Conservation (phyloP, 2,329 filamentous ascomycete species). For the Xylaria polymorpha region DNA sequence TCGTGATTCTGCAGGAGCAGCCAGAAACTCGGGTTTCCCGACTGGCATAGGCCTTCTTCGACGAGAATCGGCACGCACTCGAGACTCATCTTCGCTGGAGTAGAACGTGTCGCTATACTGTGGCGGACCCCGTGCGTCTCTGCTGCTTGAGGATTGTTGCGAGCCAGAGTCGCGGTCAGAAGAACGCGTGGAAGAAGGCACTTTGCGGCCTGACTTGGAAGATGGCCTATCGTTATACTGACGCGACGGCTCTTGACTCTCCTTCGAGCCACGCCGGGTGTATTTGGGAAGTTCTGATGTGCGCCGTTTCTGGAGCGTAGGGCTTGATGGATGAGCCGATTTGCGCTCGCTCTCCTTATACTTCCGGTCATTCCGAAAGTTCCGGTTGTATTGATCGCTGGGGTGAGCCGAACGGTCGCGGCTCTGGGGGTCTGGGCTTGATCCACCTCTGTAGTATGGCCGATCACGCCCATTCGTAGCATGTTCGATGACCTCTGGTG, state of each 20-base stretch:
- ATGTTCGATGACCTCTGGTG: conserved; percentile 58
- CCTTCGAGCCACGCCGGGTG: conserved; percentile 42
- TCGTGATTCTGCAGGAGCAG: conserved; percentile 40
- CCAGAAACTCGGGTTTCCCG: conserved; percentile 41
- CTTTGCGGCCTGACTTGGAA: conserved; percentile 39
- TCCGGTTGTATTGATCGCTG: conserved; percentile 42
- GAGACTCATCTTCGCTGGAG: conserved; percentile 50
- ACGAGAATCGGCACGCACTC: conserved; percentile 35
- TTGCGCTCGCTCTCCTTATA: conserved; percentile 41
- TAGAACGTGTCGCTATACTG: conserved; percentile 44
- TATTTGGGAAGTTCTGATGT: conserved; percentile 44
- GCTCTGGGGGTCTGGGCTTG: conserved; percentile 38
- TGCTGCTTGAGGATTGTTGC: conserved; percentile 41
- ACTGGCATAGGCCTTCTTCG: conserved; percentile 44
- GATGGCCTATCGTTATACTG: conserved; percentile 38
- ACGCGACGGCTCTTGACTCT: conserved; percentile 39
- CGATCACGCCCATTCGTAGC: conserved; percentile 49
- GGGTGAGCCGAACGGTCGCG: conserved; percentile 43
- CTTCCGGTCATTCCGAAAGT: conserved; percentile 39
- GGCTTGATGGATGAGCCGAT: conserved; percentile 41
- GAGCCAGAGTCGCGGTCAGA: conserved; percentile 44
- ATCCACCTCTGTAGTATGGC: conserved; percentile 46
- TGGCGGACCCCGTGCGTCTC: conserved; percentile 40
- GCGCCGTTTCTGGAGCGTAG: conserved; percentile 44
- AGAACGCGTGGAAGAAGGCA: conserved; percentile 34